Conservation (phyloP, 805 yeast species). For the Blastobotrys robertii region DNA sequence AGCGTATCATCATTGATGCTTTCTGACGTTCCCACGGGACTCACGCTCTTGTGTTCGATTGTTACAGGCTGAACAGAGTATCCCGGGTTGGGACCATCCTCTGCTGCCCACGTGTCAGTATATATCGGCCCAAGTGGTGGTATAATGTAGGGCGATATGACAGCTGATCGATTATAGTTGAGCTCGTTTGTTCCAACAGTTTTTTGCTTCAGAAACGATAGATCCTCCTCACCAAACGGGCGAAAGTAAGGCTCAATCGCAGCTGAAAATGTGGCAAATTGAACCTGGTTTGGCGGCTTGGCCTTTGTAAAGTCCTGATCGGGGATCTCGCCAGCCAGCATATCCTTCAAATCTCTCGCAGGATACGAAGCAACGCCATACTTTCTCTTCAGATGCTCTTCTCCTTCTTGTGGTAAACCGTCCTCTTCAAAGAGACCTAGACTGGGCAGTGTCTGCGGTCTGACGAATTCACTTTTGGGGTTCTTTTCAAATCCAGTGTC, state of each 20-base stretch:
- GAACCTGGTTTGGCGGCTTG: slow-evolving; percentile 86
- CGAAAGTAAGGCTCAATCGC: slow-evolving; percentile 81
- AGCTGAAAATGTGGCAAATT: slow-evolving; percentile 75
- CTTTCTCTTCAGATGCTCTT: slow-evolving; percentile 61
- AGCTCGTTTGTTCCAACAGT: slow-evolving; percentile 32
- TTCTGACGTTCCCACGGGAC: slow-evolving; percentile 39
- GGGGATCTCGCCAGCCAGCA: slow-evolving; percentile 85
- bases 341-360: slow-evolving; percentile 55
- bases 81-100: slow-evolving; percentile 50
- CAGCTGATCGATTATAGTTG: slow-evolving; percentile 19
- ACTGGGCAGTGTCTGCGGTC: slow-evolving; percentile 62
- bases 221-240: slow-evolving; percentile 68
- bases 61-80: slow-evolving; percentile 22
- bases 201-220: slow-evolving; percentile 58
- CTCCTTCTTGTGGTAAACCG: slow-evolving; percentile 57
- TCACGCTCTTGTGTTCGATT: background rate
- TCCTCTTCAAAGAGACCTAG: slow-evolving; percentile 59
- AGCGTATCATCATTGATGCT: slow-evolving; percentile 49
- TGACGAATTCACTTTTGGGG: slow-evolving; percentile 68
- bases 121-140: slow-evolving; percentile 83
- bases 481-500: slow-evolving; percentile 34
- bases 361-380: slow-evolving; percentile 92
- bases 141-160: slow-evolving; percentile 54
- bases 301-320: slow-evolving; percentile 74
- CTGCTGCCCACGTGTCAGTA: slow-evolving; percentile 78